Evolutionary conservation across 768 basidiomycete species (phyloP), one percentile per base, ranked within the genome.

Genomic region (Amyloporia xantha): DNA sequence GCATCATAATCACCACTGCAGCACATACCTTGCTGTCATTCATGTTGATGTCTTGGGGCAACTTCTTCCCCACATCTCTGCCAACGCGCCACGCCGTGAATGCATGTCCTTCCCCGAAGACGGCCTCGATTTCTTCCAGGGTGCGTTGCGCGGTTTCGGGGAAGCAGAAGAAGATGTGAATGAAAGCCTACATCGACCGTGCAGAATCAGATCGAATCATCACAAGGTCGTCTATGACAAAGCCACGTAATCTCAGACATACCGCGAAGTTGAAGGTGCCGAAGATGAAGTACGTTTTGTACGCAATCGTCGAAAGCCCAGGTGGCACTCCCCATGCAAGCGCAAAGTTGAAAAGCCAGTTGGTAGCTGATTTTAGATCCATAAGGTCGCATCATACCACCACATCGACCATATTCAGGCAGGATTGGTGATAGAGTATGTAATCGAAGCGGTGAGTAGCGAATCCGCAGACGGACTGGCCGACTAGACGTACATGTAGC

Each of bases 221-320:
- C n/a, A n/a, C n/a, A n/a, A n/a, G n/a, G n/a, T n/a, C n/a, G n/a
- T n/a, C n/a, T n/a, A n/a, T n/a, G 30, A 33, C 9, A 33, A 33
- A 15, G 30, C 30, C n/a, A n/a, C n/a, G n/a, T n/a, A n/a, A n/a
- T n/a, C n/a, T n/a, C n/a, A n/a, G 15, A 45, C 47, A 41, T 1
- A 79, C 82, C 1, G 81, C 78, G 50, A 84, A 79, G 71, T 86
- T 85, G 77, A 86, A 86, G 9, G 83, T 67, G 7, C 81, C 84
- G 60, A 88, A 86, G 63, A 87, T 79, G 66, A 86, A 86, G 66
- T 86, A 88, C 2, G 76, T 87, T 67, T 78, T 83, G 75, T 79
- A 84, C 15, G 82, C 84, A 51, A 89, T 86, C 54, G 54, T 71
- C 24, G 76, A 64, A 41, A 89, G 75, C 5, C 77, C 79, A 0